These are phyloP conservation scores for Phoma sp. DNA, from an alignment of 2,329 filamentous ascomycete genomes.

Conservation along the genomic window DNA sequence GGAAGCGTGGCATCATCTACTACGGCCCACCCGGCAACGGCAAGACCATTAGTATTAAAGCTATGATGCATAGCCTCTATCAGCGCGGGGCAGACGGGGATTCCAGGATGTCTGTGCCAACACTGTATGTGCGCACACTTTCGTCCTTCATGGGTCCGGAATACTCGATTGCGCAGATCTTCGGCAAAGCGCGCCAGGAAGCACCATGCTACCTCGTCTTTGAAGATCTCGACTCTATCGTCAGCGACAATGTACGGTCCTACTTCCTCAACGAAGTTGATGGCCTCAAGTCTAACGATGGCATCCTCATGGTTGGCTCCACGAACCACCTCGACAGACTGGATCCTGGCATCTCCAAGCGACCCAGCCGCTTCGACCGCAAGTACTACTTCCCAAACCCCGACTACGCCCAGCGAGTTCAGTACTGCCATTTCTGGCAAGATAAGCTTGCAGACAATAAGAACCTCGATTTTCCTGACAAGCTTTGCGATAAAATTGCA, in stretches of 20 bases:
- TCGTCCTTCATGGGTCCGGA: constrained; percentile 60
- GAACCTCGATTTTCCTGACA: constrained; percentile 50
- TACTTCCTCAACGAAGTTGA: constrained; percentile 79
- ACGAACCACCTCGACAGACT: constrained; percentile 70
- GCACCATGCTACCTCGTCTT: constrained; percentile 75
- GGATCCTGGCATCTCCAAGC: constrained; percentile 66
- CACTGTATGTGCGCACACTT: constrained; percentile 61
- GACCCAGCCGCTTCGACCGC: constrained; percentile 55
- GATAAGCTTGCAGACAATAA: constrained; percentile 47
- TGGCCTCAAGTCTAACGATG: constrained; percentile 71
- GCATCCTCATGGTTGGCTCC: constrained; percentile 72
- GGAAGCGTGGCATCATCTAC: constrained; percentile 75
- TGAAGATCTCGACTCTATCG: constrained; percentile 73
- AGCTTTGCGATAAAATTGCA: constrained; percentile 49
- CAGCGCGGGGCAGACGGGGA: constrained; percentile 51
- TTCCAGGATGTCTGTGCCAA: constrained; percentile 58
- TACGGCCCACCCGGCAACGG: constrained; percentile 69
- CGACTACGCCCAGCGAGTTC: constrained; percentile 45
- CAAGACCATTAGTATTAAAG: constrained; percentile 75
- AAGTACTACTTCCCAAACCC: constrained; percentile 56
- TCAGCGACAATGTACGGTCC: constrained; percentile 64
- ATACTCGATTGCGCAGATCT: constrained; percentile 49
- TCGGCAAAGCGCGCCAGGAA: constrained; percentile 62
- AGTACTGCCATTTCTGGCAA: constrained; percentile 56
- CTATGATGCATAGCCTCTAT: constrained; percentile 70